These are phyloP conservation scores for Candida ulmi DNA, from an alignment of 805 yeast species.

Conservation along the genomic window DNA sequence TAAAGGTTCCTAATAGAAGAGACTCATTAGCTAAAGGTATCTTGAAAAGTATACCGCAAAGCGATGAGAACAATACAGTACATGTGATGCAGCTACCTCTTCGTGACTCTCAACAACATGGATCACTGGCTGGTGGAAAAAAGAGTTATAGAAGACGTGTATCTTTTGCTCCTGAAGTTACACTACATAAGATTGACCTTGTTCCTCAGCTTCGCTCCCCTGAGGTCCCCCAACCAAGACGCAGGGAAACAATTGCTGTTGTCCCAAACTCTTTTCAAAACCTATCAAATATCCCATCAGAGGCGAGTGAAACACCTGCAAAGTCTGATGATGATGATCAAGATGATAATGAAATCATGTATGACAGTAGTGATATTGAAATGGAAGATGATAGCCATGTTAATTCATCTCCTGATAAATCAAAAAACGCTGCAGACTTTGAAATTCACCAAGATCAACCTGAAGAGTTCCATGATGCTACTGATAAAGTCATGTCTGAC, in stretches of 20 bases:
- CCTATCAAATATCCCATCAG: constrained; percentile 6
- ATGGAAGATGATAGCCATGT: constrained; percentile 21
- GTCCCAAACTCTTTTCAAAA: constrained; percentile 10
- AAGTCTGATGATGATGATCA: constrained; percentile 1
- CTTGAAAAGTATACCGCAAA: constrained; percentile 11
- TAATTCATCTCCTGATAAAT: constrained; percentile 16
- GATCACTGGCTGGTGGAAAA: constrained; percentile 4
- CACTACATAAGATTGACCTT: constrained; percentile 23
- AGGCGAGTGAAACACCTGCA: not conserved
- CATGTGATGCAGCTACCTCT: constrained; percentile 14
- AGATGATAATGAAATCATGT: constrained; percentile 15
- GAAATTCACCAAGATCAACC: constrained; percentile 15
- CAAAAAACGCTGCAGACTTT: constrained; percentile 5
- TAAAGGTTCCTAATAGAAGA: constrained; percentile 12
- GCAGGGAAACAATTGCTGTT: constrained; percentile 24
- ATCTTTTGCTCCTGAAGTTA: constrained; percentile 26
- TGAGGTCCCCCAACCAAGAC: constrained; percentile 16
- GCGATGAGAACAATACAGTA: constrained; percentile 12
- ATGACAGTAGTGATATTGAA: constrained; percentile 24
- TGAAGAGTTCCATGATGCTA: constrained; percentile 12
- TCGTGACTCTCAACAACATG: constrained; percentile 7
- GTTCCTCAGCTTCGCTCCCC: constrained; percentile 11
- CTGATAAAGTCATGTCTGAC: constrained; percentile 17
- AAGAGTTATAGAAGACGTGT: constrained; percentile 21
- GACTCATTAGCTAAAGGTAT: constrained; percentile 21